Percentiles rank a stretch among this genome's conserved stretches.
These are phyloP conservation scores for Austroboletus festivus DNA, from an alignment of 768 basidiomycete genomes.

Conservation along the genomic window DNA sequence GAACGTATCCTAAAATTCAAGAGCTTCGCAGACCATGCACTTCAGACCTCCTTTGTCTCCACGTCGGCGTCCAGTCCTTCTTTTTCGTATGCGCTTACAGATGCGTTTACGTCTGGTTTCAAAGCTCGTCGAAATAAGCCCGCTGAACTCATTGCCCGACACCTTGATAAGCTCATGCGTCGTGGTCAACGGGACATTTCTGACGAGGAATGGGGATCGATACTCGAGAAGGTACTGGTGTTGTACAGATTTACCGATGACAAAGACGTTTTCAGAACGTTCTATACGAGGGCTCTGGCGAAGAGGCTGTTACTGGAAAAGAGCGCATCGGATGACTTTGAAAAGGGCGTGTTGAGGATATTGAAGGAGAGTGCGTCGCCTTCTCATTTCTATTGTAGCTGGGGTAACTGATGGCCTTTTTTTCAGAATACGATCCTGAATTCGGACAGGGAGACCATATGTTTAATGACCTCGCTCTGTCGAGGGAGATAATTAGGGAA, in stretches of 20 bases:
- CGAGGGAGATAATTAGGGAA: constrained; percentile 67
- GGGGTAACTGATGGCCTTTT: constrained; percentile 13
- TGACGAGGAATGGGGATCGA: constrained; percentile 58
- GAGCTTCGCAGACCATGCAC: constrained; percentile 48
- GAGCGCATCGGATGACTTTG: constrained; percentile 85
- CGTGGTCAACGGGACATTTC: constrained; percentile 72
- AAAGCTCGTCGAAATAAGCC: constrained; percentile 76
- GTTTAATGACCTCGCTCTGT: constrained; percentile 87
- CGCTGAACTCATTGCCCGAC: constrained; percentile 90
- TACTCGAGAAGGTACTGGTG: constrained; percentile 63
- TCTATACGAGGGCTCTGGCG: constrained; percentile 86
- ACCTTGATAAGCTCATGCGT: constrained; percentile 84
- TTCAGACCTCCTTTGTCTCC: constrained; percentile 50
- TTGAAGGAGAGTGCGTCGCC: constrained; percentile 69
- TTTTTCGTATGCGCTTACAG: constrained; percentile 64
- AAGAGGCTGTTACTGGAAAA: constrained; percentile 81
- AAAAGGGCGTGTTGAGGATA: constrained; percentile 79
- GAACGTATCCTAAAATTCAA: constrained; percentile 68
- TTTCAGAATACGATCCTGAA: constrained; percentile 87
- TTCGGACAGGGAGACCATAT: constrained; percentile 93
- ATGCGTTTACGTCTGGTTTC: constrained; percentile 74
- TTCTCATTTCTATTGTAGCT: not conserved
- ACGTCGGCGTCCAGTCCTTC: constrained; percentile 44
- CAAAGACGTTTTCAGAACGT: constrained; percentile 91
- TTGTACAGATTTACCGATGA: constrained; percentile 88